A percentile compares a stretch with the other conserved stretches of the same genome.
Evolutionary conservation across 2,329 filamentous ascomycete genomes (phyloP).

Genomic region (Ophiostoma perfectum): DNA sequence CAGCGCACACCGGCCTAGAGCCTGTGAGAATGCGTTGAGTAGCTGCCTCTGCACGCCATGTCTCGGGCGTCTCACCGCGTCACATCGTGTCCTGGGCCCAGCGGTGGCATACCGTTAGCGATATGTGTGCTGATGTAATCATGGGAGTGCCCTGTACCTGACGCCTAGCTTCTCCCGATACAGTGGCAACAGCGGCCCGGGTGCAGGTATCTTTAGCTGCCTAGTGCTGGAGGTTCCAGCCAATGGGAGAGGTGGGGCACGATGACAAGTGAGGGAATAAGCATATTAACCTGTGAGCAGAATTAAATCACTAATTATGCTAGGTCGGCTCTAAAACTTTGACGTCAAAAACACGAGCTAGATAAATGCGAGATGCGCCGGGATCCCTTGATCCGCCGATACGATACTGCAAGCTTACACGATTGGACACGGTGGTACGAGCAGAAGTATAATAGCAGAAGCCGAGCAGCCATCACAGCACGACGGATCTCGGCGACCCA

Average conservation of each 20-base stretch:
- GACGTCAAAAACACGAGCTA: slow-evolving; percentile 4
- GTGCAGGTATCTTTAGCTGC: not conserved
- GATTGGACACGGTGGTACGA: too few species aligned
- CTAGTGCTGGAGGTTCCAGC: not conserved
- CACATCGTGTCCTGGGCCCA: slow-evolving; percentile 19
- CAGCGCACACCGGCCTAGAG: not conserved
- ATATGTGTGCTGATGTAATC: not conserved
- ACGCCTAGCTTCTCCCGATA: slow-evolving; percentile 14
- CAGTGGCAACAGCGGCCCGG: slow-evolving; percentile 17
- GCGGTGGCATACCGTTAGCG: slow-evolving; percentile 1
- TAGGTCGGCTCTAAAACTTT: slow-evolving; percentile 15
- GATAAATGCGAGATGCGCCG: not conserved
- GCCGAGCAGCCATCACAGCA: not conserved
- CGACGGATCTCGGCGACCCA: not conserved
- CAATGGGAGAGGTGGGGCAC: slow-evolving; percentile 14
- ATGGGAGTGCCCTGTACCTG: slow-evolving; percentile 7
- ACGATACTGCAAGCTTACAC: not conserved
- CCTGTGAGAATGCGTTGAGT: slow-evolving; percentile 4
- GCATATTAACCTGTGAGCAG: slow-evolving; percentile 10
- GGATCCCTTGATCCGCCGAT: not conserved
- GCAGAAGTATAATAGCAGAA: not conserved
- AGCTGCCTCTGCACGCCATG: slow-evolving; percentile 10
- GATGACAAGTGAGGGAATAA: not conserved
- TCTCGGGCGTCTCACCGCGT: slow-evolving; percentile 19
- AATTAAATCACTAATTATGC: slow-evolving; percentile 7